Conservation (phyloP, 768 basidiomycete genomes). For the Podaxis pistillaris region DNA sequence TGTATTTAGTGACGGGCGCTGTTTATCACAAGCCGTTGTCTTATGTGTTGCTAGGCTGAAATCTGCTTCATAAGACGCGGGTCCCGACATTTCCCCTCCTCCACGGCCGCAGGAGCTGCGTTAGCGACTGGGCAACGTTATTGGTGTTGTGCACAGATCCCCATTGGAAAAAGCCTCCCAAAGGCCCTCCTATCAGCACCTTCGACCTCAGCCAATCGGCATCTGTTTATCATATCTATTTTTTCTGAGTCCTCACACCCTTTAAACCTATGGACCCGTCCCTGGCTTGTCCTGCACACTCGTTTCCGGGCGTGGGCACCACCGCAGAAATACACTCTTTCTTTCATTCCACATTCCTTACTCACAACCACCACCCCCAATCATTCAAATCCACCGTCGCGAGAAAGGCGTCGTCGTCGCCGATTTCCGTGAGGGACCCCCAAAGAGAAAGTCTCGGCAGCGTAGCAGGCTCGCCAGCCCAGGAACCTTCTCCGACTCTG, state of each 20-base stretch:
- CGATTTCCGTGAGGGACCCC: constrained; percentile 28
- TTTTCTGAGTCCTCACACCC: neutral
- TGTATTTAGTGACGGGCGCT: neutral
- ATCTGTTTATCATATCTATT: neutral
- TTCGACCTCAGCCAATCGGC: neutral
- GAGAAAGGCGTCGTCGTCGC: neutral
- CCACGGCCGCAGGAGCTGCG: neutral
- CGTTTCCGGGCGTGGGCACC: neutral
- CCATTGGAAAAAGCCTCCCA: neutral
- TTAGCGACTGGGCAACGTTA: neutral
- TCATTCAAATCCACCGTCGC: neutral
- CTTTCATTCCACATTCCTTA: neutral
- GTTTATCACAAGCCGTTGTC: too few relatives aligned
- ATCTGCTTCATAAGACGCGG: too few relatives aligned
- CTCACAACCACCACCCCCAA: neutral
- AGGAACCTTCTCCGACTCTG: constrained; percentile 23
- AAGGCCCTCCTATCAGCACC: neutral
- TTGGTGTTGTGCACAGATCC: neutral
- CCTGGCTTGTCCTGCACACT: neutral
- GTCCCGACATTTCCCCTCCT: neutral
- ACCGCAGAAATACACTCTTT: neutral
- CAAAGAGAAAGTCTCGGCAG: constrained; percentile 27
- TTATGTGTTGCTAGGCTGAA: neutral
- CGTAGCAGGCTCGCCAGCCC: constrained; percentile 16
- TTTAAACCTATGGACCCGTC: neutral